phyloP scores from a whole-genome alignment of 192 early-diverging fungal genomes.

The Coemansia sp. region DNA sequence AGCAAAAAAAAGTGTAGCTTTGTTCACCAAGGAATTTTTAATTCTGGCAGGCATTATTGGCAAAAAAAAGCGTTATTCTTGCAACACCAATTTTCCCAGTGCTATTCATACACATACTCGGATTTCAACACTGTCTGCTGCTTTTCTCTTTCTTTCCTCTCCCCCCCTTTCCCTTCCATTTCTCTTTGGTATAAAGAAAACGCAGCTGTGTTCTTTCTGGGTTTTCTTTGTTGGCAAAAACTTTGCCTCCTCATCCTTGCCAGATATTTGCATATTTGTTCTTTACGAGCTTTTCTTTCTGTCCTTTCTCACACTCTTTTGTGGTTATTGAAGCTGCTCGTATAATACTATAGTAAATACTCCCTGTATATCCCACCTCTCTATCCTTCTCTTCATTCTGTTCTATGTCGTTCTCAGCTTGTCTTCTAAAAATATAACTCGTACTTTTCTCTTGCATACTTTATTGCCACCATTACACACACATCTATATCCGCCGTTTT shows the following conservation, averaged over 20 bases:
- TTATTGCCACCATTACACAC: slow-evolving; percentile 5
- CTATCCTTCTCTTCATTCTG: slow-evolving; percentile 1
- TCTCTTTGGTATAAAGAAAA: slow-evolving; percentile 7
- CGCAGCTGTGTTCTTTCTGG: not conserved
- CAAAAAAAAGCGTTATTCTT: not conserved
- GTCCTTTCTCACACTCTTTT: not conserved
- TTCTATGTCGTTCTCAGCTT: not conserved
- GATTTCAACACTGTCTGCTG: not conserved
- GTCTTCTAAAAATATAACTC: not conserved
- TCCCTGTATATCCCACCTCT: not conserved
- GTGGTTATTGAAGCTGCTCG: not conserved
- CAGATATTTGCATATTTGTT: not conserved
- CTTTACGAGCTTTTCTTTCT: slow-evolving; percentile 1
- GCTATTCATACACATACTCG: not conserved
- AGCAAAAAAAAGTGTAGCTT: not conserved
- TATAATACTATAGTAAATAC: not conserved
- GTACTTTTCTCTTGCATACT: not conserved
- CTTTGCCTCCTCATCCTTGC: not conserved
- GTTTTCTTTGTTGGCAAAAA: slow-evolving; percentile 1
- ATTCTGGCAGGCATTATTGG: not conserved
- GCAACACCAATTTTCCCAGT: not conserved
- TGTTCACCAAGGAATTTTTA: not conserved
- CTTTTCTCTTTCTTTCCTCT: not conserved
- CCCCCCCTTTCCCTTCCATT: not conserved
- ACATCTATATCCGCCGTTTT: not conserved